These are phyloP conservation scores for Arachis stenosperma DNA, from an alignment of 306 rosid species.

Conservation along the genomic window DNA sequence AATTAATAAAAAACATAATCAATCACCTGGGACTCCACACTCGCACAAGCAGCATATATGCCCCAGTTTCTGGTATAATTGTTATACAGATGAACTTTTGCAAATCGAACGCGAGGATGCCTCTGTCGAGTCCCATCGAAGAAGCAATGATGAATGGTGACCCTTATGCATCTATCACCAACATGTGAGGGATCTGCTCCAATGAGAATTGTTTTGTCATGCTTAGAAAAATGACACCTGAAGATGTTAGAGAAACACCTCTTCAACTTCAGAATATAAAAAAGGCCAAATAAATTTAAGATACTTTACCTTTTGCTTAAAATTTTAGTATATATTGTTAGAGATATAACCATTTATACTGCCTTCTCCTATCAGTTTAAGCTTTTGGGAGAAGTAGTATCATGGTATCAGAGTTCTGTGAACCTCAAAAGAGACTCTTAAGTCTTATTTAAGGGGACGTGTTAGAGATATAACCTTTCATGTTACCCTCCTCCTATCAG, in stretches of 20 bases:
- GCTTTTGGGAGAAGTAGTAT: too few relatives aligned
- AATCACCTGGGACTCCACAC: constrained; percentile 90
- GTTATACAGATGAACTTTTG: constrained; percentile 84
- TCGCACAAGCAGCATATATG: constrained; percentile 96
- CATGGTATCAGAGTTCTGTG: too few relatives aligned
- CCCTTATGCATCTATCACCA: constrained; percentile 82
- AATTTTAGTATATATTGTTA: not conserved
- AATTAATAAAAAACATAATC: constrained; percentile 15
- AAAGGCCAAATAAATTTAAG: not conserved
- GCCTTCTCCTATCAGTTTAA: too few relatives aligned
- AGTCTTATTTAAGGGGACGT: too few relatives aligned
- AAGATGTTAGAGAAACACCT: constrained; percentile 25
- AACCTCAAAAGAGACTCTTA: too few relatives aligned
- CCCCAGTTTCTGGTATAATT: constrained; percentile 96
- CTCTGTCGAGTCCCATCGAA: constrained; percentile 91
- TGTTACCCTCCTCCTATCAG: too few relatives aligned
- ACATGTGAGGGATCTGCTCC: constrained; percentile 85
- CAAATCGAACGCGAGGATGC: constrained; percentile 92
- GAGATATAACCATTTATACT: too few relatives aligned
- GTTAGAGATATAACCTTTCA: too few relatives aligned
- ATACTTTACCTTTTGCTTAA: not conserved
- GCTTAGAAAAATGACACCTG: constrained; percentile 88
- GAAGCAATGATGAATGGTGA: constrained; percentile 96
- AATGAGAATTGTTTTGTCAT: constrained; percentile 90
- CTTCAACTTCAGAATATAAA: constrained; percentile 14